Conservation (phyloP, 2,329 filamentous ascomycete species). For the Aspergillus sp. region DNA sequence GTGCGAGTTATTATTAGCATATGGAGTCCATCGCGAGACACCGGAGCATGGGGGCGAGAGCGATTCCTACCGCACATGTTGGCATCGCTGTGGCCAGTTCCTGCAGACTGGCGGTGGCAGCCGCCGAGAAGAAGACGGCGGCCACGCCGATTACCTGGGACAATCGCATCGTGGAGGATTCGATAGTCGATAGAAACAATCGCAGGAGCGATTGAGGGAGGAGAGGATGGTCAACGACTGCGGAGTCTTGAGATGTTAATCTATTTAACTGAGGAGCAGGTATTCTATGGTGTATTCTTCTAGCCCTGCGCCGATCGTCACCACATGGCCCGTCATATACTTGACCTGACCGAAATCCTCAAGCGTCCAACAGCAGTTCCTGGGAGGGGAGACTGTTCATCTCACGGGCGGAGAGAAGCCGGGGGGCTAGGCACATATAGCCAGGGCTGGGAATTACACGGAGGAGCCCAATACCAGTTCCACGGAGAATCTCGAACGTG, state of each 20-base stretch:
- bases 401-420: no score
- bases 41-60: no score
- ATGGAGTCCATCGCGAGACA: no score
- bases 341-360: no score
- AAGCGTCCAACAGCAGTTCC: no score
- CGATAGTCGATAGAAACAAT: background rate
- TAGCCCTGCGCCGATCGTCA: background rate
- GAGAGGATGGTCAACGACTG: background rate
- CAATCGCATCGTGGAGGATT: background rate
- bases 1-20: background rate
- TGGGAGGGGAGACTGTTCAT: no score
- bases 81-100: slow-evolving; percentile 18
- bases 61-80: slow-evolving; percentile 21
- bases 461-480: no score
- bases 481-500: no score
- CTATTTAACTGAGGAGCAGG: background rate
- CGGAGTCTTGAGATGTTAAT: background rate
- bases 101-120: slow-evolving; percentile 10
- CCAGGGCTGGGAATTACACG: no score
- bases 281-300: background rate
- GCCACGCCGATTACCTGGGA: slow-evolving; percentile 2
- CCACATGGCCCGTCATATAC: background rate
- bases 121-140: slow-evolving; percentile 7
- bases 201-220: background rate
- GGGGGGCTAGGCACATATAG: no score